Base-by-base conservation (phyloP, 177 flowering plant species). In the Vitis hybrid region DNA sequence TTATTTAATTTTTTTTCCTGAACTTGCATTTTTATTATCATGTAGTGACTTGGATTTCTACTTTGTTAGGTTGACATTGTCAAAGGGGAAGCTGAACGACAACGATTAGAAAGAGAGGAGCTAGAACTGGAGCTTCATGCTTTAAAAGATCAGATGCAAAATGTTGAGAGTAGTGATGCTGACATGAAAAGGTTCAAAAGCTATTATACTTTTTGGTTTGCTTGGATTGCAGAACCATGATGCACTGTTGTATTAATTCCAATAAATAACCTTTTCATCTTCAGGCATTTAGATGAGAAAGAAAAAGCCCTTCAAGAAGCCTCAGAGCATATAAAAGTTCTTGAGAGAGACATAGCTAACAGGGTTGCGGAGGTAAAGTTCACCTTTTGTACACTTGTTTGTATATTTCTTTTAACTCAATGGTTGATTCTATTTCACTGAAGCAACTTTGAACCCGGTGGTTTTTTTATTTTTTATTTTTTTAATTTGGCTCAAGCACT, bases 1-100 rank as follows among this genome's bases (percentile, higher is more conserved):
- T 11, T 68, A 2, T 62, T 60, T 18, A 7, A 38, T 38, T 38
- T 18, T 18, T n/a, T 14, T 4, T 12, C 17, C 17, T 20, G 22
- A 58, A 6, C 12, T 60, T 50, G 19, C 15, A 28, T 44, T 33
- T 44, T 47, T 17, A 1, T 60, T 10, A 47, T 67, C 44, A 31
- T 19, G 52, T 19, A 47, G 54, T 76, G 51, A 62, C 38, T 70
- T 64, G 62, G 49, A 57, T 49, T 59, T 17, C 55, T 22, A 2
- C 58, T 67, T 67, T 79, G 47, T 31, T 70, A 96, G 98, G 92
- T 90, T 73, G 91, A 92, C 70, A 80, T 92, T 62, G 80, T 94
- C 68, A 90, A 85, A 84, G 92, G 84, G 69, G 98, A 96, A 79
- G 95, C 95, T 68, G 97, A 96, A 77, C 83, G 87, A 68, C 99